These are phyloP conservation scores for Ziziphus jujuba DNA, from an alignment of 306 rosid species.

Conservation along the genomic window DNA sequence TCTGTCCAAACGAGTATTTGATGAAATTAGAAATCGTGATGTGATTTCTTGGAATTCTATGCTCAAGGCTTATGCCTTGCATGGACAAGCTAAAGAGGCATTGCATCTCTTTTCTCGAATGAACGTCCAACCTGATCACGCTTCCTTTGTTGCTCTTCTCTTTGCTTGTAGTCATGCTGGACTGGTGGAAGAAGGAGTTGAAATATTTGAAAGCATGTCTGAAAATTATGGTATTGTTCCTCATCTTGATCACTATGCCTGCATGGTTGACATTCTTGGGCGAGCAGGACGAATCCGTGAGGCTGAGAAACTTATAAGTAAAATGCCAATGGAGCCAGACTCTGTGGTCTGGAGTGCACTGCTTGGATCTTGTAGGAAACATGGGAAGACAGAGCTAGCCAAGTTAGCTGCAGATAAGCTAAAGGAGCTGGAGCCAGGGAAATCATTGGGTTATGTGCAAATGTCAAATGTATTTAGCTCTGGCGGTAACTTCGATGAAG, in stretches of 20 bases:
- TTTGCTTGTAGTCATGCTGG: conserved; percentile 90
- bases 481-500: conserved; percentile 62
- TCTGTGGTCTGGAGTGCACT: conserved; percentile 89
- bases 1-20: conserved; percentile 59
- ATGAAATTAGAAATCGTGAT: conserved; percentile 49
- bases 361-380: conserved; percentile 87
- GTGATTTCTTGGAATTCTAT: conserved; percentile 90
- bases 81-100: conserved; percentile 73
- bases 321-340: conserved; percentile 85
- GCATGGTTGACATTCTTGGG: conserved; percentile 90
- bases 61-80: conserved; percentile 78
- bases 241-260: conserved; percentile 76
- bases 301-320: conserved; percentile 59
- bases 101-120: conserved; percentile 55
- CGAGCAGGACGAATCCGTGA: conserved; percentile 68
- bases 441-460: conserved; percentile 71
- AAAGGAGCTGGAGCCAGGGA: conserved; percentile 60
- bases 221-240: conserved; percentile 48
- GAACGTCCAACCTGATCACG: conserved; percentile 58
- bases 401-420: conserved; percentile 68
- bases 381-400: conserved; percentile 65
- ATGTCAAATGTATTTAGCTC: conserved; percentile 78
- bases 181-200: conserved; percentile 63
- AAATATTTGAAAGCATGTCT: conserved; percentile 53
- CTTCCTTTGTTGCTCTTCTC: conserved; percentile 82